Evolutionary conservation across 129 eudicot genomes (phyloP), one percentile per base, ranked within the genome.

Genomic region (Helichrysum umbraculigerum): DNA sequence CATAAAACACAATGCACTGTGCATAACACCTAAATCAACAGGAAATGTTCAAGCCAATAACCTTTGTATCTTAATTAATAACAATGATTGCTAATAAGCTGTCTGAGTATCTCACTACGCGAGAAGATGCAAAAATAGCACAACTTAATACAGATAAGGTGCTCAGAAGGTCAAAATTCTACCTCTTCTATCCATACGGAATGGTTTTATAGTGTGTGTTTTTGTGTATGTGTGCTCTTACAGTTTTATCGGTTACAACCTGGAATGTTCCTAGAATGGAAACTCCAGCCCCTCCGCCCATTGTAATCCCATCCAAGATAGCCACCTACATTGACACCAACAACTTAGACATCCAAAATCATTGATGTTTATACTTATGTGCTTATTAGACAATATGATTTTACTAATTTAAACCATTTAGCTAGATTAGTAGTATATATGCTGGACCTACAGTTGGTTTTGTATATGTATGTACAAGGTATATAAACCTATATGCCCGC

Each of bases 251-350:
- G 15, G 95, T 90, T 47, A 88, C 94, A 85, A 92, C 82, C 56
- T 88, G 81, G 63, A 92, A 90, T 71, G 89, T 88, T 70, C 89
- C 90, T 2, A 88, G 94, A 66, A 92, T 76, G 63, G 94, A 83
- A 75, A 92, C 44, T 69, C 92, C 92, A 67, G 86, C 92, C 41
- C 93, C 96, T 64, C 92, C 98, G 75, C 98, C 98, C 96, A 92
- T 89, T 2, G 96, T 88, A 54, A 90, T 78, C 65, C 98, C 98
- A 85, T 90, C 75, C 78, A 92, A 78, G 61, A 92, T 72, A 66
- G 94, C 94, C 72, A 92, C 90, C 98, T 90, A 83, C 85, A 89
- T 67, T 51, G 41, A 68, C 28, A 25, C 28, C 28, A 25, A 25
- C 28, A 25, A 25, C 28, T 25, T 25, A 25, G 28, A 25, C 28